Base-by-base conservation (phyloP, 257 asterid species). In the Solanum etuberosum region DNA sequence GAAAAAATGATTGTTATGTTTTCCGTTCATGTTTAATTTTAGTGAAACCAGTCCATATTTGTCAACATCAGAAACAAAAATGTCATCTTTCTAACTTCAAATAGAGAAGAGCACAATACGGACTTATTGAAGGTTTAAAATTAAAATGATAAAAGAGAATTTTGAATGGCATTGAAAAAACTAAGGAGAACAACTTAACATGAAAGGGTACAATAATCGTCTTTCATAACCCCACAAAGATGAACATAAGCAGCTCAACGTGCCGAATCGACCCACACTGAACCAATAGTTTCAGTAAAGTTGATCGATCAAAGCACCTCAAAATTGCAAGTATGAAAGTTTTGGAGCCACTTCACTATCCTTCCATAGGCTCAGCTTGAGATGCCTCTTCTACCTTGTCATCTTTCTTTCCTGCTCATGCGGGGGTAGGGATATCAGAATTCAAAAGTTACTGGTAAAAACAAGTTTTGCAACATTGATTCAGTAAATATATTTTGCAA, bases 351-450 rank as follows among this genome's bases (percentile, higher is more conserved):
- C 86, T 88, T 18, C 91, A 31, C 35, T 90, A 90, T 27, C 86
- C 89, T 18, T 90, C 95, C 90, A 84, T 88, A 13, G 91, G 90
- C 90, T 92, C 95, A 20, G 93, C 89, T 51, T 89, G 93, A 18
- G 86, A 88, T 0, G 90, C 31, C 42, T 91, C 95, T 84, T 92
- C 97, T 2, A 93, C 81, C 80, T 92, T 94, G 67, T 93, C 98
- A 3, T 92, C 94, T 83, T 95, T 95, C 92, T 93, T 95, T 35
- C 91, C 98, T 94, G 93, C 87, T 88, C 68, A 86, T 31, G 38
- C 12, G 18, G 34, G 35, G n/a, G 13, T 78, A 46, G 4, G 5
- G 14, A 83, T 12, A 27, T 46, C 20, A 10, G 40, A 59, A 15
- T 38, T 80, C 27, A 43, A 40, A 25, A 7, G 34, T 78, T 27